These are phyloP conservation scores for Brassica napus DNA, from an alignment of 345 rosid species.

Conservation along the genomic window DNA sequence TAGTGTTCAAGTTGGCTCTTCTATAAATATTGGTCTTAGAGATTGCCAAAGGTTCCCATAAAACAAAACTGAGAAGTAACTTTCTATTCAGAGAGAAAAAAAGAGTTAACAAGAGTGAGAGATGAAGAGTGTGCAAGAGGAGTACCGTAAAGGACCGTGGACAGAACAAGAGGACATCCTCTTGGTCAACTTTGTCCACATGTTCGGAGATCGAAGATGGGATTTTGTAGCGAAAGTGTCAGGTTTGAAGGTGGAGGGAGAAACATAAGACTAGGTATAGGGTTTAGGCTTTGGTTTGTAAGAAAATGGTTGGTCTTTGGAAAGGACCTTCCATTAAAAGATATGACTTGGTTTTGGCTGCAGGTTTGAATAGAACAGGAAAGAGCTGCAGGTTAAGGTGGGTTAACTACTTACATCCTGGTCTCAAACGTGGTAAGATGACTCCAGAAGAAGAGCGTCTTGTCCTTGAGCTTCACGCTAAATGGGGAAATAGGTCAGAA, in stretches of 20 bases:
- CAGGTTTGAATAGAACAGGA: constrained; percentile 97
- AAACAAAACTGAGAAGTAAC: constrained; percentile 31
- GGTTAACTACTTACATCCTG: constrained; percentile 98
- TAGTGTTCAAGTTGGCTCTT: constrained; percentile 28
- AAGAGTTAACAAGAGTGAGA: constrained; percentile 1
- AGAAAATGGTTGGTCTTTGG: constrained; percentile 49
- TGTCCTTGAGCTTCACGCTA: constrained; percentile 87
- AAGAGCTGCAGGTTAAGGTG: constrained; percentile 99
- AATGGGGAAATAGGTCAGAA: constrained; percentile 94
- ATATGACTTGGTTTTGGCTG: constrained; percentile 62
- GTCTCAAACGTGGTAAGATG: constrained; percentile 97
- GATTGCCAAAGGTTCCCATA: constrained; percentile 34
- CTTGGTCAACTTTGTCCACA: constrained; percentile 79
- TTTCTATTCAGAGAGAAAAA: constrained; percentile 4
- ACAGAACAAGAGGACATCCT: constrained; percentile 90
- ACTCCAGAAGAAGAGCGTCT: constrained; percentile 86
- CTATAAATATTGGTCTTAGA: constrained; percentile 50
- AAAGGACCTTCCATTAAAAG: constrained; percentile 51
- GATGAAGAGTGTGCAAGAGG: constrained; percentile 71
- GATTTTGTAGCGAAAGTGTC: constrained; percentile 97
- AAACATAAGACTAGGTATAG: constrained; percentile 69
- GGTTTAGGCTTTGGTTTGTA: constrained; percentile 41
- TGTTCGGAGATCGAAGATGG: constrained; percentile 98
- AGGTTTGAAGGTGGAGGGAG: constrained; percentile 99
- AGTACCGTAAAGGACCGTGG: constrained; percentile 91